Percentiles rank a stretch among this genome's conserved stretches.
Conservation (phyloP, 1,284 basidiomycete genomes). For the Schizophyllum amplum region DNA sequence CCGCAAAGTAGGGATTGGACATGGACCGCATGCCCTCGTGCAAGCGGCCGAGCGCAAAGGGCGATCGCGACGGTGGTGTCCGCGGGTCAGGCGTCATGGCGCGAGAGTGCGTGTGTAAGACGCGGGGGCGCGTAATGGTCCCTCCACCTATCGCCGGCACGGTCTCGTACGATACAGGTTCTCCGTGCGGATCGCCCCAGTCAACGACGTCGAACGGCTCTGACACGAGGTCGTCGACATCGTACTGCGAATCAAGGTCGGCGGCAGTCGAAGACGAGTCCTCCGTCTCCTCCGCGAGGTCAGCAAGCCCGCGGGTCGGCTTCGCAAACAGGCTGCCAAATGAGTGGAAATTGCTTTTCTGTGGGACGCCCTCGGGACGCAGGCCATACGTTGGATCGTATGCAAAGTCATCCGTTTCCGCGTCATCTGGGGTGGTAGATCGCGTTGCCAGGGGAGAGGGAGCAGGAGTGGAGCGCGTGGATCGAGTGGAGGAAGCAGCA, state of each 20-base stretch:
- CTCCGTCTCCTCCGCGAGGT: slow-evolving; percentile 67
- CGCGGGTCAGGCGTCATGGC: background rate
- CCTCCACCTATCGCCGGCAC: slow-evolving; percentile 62
- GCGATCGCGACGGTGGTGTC: background rate
- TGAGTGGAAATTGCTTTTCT: slow-evolving; percentile 60
- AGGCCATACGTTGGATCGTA: slow-evolving; percentile 98
- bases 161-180: slow-evolving; percentile 21
- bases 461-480: slow-evolving; percentile 15
- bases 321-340: slow-evolving; percentile 63
- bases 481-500: background rate
- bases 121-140: slow-evolving; percentile 26
- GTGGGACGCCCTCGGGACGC: slow-evolving; percentile 82
- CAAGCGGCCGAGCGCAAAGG: background rate
- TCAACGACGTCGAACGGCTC: slow-evolving; percentile 51
- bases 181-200: slow-evolving; percentile 44
- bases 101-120: slow-evolving; percentile 11
- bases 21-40: background rate
- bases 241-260: slow-evolving; percentile 36
- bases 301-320: slow-evolving; percentile 64
- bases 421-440: slow-evolving; percentile 27
- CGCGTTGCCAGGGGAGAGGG: slow-evolving; percentile 17
- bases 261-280: slow-evolving; percentile 14
- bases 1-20: background rate
- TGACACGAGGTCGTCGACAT: slow-evolving; percentile 38
- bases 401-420: slow-evolving; percentile 64